phyloP scores from a whole-genome alignment of 805 yeast genomes.

The Vanderwaltozyma yarrowii region DNA sequence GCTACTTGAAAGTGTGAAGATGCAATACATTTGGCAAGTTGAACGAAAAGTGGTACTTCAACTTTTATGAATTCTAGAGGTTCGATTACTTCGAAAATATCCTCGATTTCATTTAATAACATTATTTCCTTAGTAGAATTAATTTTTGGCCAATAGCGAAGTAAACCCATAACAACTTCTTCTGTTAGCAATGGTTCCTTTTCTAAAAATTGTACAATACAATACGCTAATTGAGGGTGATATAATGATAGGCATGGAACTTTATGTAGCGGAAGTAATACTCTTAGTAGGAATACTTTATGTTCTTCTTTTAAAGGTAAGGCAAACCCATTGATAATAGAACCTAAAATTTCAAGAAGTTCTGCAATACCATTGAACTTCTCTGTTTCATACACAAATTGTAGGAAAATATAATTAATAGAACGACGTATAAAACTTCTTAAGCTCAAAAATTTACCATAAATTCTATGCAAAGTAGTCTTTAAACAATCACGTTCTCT shows the following conservation, averaged over 20 bases:
- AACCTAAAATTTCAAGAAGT: slow-evolving; percentile 86
- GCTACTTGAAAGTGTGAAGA: slow-evolving; percentile 96
- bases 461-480: slow-evolving; percentile 90
- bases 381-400: slow-evolving; percentile 90
- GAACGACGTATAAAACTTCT: slow-evolving; percentile 87
- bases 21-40: slow-evolving; percentile 84
- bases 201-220: slow-evolving; percentile 92
- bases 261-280: slow-evolving; percentile 86
- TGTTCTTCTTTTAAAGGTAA: slow-evolving; percentile 95
- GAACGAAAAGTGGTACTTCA: slow-evolving; percentile 88
- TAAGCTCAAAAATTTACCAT: slow-evolving; percentile 85
- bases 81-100: slow-evolving; percentile 91
- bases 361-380: slow-evolving; percentile 95
- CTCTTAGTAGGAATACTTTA: slow-evolving; percentile 77
- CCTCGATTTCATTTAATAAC: slow-evolving; percentile 94
- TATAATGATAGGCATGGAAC: slow-evolving; percentile 79
- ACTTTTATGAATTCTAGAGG: slow-evolving; percentile 85
- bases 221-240: slow-evolving; percentile 95
- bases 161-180: slow-evolving; percentile 89
- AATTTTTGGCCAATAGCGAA: slow-evolving; percentile 94
- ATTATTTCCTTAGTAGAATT: slow-evolving; percentile 91
- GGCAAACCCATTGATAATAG: slow-evolving; percentile 96
- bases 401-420: slow-evolving; percentile 84
- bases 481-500: slow-evolving; percentile 91
- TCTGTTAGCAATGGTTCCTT: slow-evolving; percentile 89